Conservation (phyloP, 2,329 filamentous ascomycete genomes). For the Penicillium crustosum region DNA sequence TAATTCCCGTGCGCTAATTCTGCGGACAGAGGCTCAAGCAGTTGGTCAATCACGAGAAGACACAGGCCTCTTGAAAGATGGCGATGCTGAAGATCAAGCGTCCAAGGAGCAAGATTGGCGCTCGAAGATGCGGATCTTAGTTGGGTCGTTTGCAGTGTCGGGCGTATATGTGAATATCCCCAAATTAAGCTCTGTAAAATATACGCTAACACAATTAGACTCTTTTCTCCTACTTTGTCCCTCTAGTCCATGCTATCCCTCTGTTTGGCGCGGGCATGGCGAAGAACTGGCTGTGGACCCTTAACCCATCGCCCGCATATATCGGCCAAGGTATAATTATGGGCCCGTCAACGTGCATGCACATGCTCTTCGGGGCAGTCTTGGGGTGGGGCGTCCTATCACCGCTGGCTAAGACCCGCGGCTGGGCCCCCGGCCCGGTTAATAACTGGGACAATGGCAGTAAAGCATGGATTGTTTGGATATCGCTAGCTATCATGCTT, state of each 20-base stretch:
- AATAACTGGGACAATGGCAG: slow-evolving; percentile 88
- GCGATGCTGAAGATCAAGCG: slow-evolving; percentile 31
- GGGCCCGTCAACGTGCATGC: slow-evolving; percentile 90
- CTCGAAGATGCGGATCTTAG: slow-evolving; percentile 59
- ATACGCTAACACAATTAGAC: slow-evolving; percentile 57
- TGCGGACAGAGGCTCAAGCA: slow-evolving; percentile 31
- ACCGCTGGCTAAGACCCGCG: slow-evolving; percentile 77
- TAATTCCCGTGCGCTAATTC: not conserved
- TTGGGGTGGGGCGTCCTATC: slow-evolving; percentile 90
- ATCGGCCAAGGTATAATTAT: slow-evolving; percentile 98
- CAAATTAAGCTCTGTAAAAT: not conserved
- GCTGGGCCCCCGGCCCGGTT: slow-evolving; percentile 87
- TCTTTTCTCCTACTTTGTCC: slow-evolving; percentile 84
- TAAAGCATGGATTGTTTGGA: slow-evolving; percentile 98
- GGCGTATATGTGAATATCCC: slow-evolving; percentile 50
- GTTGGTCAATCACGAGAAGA: slow-evolving; percentile 36
- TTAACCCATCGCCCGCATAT: slow-evolving; percentile 97
- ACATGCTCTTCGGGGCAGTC: slow-evolving; percentile 89
- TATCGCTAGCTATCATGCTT: slow-evolving; percentile 94
- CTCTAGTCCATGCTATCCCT: slow-evolving; percentile 79
- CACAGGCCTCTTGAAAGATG: slow-evolving; percentile 52
- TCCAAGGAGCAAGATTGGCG: slow-evolving; percentile 57
- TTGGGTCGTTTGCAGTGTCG: slow-evolving; percentile 61
- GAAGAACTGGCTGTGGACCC: slow-evolving; percentile 83
- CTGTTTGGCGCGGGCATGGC: slow-evolving; percentile 76